These are phyloP conservation scores for Ceratobasidium sp. DNA, from an alignment of 1,284 basidiomycete species.

Conservation along the genomic window DNA sequence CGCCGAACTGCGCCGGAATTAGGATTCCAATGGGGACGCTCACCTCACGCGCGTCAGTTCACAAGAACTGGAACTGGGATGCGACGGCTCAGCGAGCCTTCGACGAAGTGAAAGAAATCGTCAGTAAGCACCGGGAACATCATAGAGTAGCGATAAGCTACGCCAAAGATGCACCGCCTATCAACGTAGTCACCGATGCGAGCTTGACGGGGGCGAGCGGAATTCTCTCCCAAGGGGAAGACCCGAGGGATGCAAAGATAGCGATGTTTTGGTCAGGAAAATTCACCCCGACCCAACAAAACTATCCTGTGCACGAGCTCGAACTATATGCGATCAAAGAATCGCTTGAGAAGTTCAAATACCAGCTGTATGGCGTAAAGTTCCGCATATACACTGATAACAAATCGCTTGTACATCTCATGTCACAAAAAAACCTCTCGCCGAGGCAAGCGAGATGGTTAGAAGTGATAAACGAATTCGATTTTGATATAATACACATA, in stretches of 20 bases:
- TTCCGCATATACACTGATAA: too few species aligned
- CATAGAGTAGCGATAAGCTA: constrained; percentile 46
- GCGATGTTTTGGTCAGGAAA: constrained; percentile 52
- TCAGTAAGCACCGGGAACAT: constrained; percentile 43
- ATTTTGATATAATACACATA: too few species aligned
- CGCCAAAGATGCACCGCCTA: constrained; percentile 40
- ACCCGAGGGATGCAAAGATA: constrained; percentile 42
- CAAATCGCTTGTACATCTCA: constrained; percentile 51
- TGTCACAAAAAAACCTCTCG: constrained; percentile 50
- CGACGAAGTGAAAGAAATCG: constrained; percentile 50
- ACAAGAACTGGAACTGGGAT: constrained; percentile 48
- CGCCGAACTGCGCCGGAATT: constrained; percentile 34
- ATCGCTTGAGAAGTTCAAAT: too few species aligned
- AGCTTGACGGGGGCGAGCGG: too few species aligned
- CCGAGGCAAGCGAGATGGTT: constrained; percentile 51
- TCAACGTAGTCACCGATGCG: constrained; percentile 45
- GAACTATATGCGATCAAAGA: too few species aligned
- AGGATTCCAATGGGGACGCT: constrained; percentile 45
- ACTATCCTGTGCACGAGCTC: too few species aligned
- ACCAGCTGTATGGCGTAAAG: too few species aligned
- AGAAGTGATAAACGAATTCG: constrained; percentile 49
- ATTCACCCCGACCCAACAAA: constrained; percentile 51
- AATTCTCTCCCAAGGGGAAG: constrained; percentile 46
- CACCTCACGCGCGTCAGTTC: constrained; percentile 45
- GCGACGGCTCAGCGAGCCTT: constrained; percentile 51